Base-by-base conservation (phyloP, 2,329 filamentous ascomycete genomes). In the Fusarium incarnatum region DNA sequence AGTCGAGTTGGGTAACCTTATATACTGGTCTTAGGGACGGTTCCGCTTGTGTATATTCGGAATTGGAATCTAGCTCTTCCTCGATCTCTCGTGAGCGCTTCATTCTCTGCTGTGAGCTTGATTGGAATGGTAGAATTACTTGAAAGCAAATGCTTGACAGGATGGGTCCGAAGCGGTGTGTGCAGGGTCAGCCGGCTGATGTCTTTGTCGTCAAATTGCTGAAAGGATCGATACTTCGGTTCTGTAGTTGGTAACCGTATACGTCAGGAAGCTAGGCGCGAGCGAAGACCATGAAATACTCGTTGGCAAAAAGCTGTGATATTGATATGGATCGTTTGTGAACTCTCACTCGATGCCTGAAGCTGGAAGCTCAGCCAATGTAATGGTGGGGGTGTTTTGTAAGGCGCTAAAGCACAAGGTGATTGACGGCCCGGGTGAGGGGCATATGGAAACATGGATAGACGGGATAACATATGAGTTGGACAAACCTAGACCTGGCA, bases 1-100 rank as follows among this genome's bases (percentile, higher is more conserved):
- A 78, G 48, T 92, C 90, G 66, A 93, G 81, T 71, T 90, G 88
- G 65, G 84, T 77, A 68, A 90, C 83, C 77, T 92, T 93, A 59
- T 85, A 74, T 30, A 79, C 77, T 53, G 77, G 78, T 47, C 77
- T 77, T 45, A 72, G 62, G 60, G 64, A 67, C 30, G 58, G 65
- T 54, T 62, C 64, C 46, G 55, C 64, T 65, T 58, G 61, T 58
- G 60, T 65, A 61, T 58, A 64, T 30, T 71, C 64, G 54, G 73
- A 72, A 63, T 76, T 75, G 60, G 73, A 69, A 71, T 80, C 77
- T 78, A 78, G 66, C 71, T 82, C 80, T 77, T 86, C 84, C 79
- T 87, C 85, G 73, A 82, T 81, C 82, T 87, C 86, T 81, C 87
- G 86, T 86, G 86, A 86, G 82, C 87, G 87, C 84, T 89, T 89